Evolutionary conservation across 768 basidiomycete species (phyloP).

Genomic region (Crassisporium funariophilum): DNA sequence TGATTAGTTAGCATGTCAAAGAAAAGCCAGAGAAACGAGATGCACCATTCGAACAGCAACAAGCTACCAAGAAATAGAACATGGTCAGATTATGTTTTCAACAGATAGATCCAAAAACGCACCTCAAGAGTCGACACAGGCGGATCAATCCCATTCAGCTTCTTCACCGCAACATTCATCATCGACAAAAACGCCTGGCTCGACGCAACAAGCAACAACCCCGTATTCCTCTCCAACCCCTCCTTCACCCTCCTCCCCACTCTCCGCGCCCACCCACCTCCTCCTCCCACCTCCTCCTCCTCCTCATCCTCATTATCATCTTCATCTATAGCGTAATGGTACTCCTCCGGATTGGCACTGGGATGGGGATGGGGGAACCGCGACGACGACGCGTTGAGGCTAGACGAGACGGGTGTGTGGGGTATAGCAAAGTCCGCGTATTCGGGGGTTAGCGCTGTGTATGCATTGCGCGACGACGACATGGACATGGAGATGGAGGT

Average conservation of each 20-base stretch:
- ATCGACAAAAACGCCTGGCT: conserved; percentile 62
- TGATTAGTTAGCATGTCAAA: neutral
- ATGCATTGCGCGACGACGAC: conserved; percentile 16
- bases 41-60: conserved; percentile 22
- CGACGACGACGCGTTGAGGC: neutral
- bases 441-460: conserved; percentile 21
- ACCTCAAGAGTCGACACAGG: conserved; percentile 64
- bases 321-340: neutral
- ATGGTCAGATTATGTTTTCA: conserved; percentile 29
- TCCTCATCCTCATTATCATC: neutral
- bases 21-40: conserved; percentile 39
- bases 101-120: conserved; percentile 10
- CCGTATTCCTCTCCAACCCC: conserved; percentile 42
- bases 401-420: conserved; percentile 3
- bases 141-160: conserved; percentile 54
- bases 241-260: neutral
- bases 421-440: conserved; percentile 16
- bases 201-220: conserved; percentile 58
- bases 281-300: neutral
- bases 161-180: conserved; percentile 68
- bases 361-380: neutral
- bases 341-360: conserved; percentile 3
- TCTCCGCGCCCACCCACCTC: neutral
- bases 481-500: conserved; percentile 8
- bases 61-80: conserved; percentile 42